Base-by-base conservation (phyloP, 257 asterid species). In the Coffea eugenioides region DNA sequence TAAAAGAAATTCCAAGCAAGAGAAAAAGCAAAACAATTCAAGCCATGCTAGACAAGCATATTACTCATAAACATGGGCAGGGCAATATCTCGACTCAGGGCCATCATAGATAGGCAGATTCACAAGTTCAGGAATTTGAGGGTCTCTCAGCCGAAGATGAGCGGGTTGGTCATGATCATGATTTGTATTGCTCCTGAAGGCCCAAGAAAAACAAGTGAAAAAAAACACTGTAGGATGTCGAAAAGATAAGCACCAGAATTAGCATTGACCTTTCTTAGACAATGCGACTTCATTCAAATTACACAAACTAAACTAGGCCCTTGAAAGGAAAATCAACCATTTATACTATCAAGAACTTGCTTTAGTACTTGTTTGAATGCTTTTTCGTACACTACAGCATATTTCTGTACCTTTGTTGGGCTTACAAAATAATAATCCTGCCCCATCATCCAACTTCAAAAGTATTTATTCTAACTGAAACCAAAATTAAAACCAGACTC, bases 41-140 rank as follows among this genome's bases (percentile, higher is more conserved):
- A 41, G 48, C 62, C 20, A 69, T n/a, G 67, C 41, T 5, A 39
- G 74, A 41, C 23, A 73, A 77, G 80, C 31, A 81, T 82, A 81
- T 81, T 87, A 95, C 99, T 95, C 98, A 54, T 95, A 95, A 81
- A 95, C 99, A 52, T 91, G 96, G 8, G 99, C 99, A 0, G 99
- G 99, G 81, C 99, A 95, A 82, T 93, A 95, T 91, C 98, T 87
- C 73, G 98, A 82, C 78, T 95, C 99, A 34, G 96, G 97, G 82
- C 93, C 98, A 82, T 92, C 98, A 82, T 90, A 93, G 69, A 75
- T 65, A 0, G 97, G 96, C 79, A 95, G 80, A 86, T 95, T 95
- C 13, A 93, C 89, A 45, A 76, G 85, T 81, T 91, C 93, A 46
- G 99, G 97, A 71, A 86, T 74, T 64, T 85, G 88, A 59, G 94